phyloP scores from a whole-genome alignment of 371 early-diverging fungal genomes.

The Basidiobolus heterosporus region DNA sequence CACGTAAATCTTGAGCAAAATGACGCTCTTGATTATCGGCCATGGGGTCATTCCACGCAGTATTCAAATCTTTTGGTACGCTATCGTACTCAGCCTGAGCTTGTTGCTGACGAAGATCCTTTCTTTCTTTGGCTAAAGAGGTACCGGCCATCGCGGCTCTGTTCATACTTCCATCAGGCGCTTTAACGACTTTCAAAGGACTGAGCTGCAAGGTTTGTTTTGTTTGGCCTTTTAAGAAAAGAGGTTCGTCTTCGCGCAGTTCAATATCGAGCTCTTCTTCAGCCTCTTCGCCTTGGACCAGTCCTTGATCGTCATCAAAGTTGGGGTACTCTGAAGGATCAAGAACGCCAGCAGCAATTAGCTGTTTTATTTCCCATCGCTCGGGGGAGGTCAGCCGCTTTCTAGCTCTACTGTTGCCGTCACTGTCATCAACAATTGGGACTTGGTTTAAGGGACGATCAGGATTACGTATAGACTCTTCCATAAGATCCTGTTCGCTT shows the following conservation, averaged over 20 bases:
- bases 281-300: slow-evolving; percentile 57
- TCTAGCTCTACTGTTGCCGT: slow-evolving; percentile 29
- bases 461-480: slow-evolving; percentile 40
- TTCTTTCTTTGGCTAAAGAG: slow-evolving; percentile 80
- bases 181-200: slow-evolving; percentile 92
- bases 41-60: slow-evolving; percentile 92
- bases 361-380: slow-evolving; percentile 90
- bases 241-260: slow-evolving; percentile 85
- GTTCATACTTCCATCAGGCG: slow-evolving; percentile 90
- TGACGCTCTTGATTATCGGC: slow-evolving; percentile 67
- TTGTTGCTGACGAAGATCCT: slow-evolving; percentile 60
- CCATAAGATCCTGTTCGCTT: slow-evolving; percentile 39
- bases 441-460: slow-evolving; percentile 30
- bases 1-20: slow-evolving; percentile 78
- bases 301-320: slow-evolving; percentile 48
- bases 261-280: slow-evolving; percentile 95
- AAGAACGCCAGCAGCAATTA: slow-evolving; percentile 85
- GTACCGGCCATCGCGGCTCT: slow-evolving; percentile 88
- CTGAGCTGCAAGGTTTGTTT: slow-evolving; percentile 65
- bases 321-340: slow-evolving; percentile 74
- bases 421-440: slow-evolving; percentile 39
- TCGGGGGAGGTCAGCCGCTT: slow-evolving; percentile 93
- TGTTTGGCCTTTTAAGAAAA: slow-evolving; percentile 86
- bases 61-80: slow-evolving; percentile 74
- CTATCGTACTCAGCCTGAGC: slow-evolving; percentile 74